Evolutionary conservation across 306 rosid genomes (phyloP).

Genomic region (Dalbergia cochinchinensis): DNA sequence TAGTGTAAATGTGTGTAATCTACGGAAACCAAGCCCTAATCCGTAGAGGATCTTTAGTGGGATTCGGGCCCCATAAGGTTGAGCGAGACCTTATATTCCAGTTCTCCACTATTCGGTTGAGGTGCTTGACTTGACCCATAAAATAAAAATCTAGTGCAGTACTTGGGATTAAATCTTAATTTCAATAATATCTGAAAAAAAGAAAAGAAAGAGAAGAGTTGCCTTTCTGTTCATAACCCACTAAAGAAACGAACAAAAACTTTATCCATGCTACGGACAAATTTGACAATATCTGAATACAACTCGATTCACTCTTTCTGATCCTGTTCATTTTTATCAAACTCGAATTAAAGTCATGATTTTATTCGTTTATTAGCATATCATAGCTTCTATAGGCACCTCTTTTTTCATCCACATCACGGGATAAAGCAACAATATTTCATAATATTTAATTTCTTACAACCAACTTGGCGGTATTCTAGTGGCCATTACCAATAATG

Average conservation of each 20-base stretch:
- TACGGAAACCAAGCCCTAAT: no score
- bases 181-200: neutral
- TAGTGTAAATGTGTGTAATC: no score
- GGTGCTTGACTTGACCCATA: no score
- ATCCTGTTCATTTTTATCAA: neutral
- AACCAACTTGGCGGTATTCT: neutral
- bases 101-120: no score
- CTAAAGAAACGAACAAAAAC: neutral
- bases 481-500: neutral
- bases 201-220: no score
- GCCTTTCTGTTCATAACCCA: no score
- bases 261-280: neutral
- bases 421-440: neutral
- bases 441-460: neutral
- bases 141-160: no score
- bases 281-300: neutral
- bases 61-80: no score
- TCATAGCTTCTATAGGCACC: neutral
- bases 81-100: no score
- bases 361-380: neutral
- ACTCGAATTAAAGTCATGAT: neutral
- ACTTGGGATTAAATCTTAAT: no score
- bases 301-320: neutral
- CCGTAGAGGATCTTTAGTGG: no score
- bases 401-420: neutral